Base-by-base conservation (phyloP, 2,329 filamentous ascomycete genomes). In the Xenosphaeropsis pyriputrescens region DNA sequence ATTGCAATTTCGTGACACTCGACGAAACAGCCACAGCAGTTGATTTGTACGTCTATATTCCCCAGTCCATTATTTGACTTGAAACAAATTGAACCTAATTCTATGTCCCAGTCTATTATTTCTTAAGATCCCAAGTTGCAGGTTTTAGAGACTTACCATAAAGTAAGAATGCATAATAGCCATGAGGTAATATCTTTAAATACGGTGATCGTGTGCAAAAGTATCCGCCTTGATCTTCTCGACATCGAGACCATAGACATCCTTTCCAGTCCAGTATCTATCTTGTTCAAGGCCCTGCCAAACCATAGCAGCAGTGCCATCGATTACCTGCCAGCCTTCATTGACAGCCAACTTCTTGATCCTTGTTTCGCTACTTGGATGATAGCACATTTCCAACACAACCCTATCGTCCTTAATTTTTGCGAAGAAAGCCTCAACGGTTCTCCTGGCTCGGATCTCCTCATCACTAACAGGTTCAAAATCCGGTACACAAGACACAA, bases 321-420 rank as follows among this genome's bases (percentile, higher is more conserved):
- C 55, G 17, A 86, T 79, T 1, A 86, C 75, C 56, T 77, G 69
- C 82, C 82, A 86, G 0, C 76, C 76, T 7, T 64, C 63, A 3
- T 60, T 57, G 47, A 72, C 64, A 0, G 78, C 72, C 32, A 85
- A 50, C 29, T 64, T 67, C 1, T 70, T 76, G 35, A 86, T 68
- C 46, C 69, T 65, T 0, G 82, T 88, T 54, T 71, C 76, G 0
- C 66, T 56, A 29, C 33, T 63, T 0, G 82, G 82, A 53, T 86
- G 82, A 55, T 88, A 86, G 63, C 80, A 85, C 82, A 88, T 88
- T 57, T 88, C 82, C 42, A 86, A 56, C 39, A 86, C 71, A 9
- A 73, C 74, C 6, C 79, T 81, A 57, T 79, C 79, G 43, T 68
- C 58, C 19, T 62, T 47, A 3, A 18, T 60, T 32, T 64, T 51